phyloP scores from a whole-genome alignment of 2,329 filamentous ascomycete species.

The Calonectria hawksworthii region DNA sequence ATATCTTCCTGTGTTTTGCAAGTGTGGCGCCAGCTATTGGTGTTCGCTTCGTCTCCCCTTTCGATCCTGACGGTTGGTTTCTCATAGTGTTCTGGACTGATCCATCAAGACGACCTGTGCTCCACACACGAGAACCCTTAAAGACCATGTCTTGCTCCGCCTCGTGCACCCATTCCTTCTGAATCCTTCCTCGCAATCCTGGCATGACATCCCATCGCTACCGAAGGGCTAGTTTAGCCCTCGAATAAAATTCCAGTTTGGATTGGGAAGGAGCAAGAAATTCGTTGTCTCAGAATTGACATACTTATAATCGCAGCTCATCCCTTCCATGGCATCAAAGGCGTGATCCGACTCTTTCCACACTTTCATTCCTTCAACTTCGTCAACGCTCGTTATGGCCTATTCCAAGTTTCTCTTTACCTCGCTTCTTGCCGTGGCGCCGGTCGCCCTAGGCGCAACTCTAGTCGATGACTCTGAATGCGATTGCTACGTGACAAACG shows the following conservation, averaged over 20 bases:
- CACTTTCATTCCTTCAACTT: constrained; percentile 7
- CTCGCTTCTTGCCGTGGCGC: constrained; percentile 40
- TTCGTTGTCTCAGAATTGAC: not conserved
- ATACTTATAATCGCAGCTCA: constrained; percentile 2
- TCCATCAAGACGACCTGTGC: not conserved
- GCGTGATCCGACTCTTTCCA: constrained; percentile 9
- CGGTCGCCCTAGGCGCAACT: constrained; percentile 32
- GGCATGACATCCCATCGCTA: not conserved
- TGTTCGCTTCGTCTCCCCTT: constrained; percentile 7
- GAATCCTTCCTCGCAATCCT: constrained; percentile 2
- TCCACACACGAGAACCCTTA: not conserved
- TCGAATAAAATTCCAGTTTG: not conserved
- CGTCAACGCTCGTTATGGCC: constrained; percentile 34
- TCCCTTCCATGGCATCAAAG: constrained; percentile 14
- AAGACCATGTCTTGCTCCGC: constrained; percentile 6
- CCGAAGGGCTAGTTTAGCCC: not conserved
- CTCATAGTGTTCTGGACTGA: not conserved
- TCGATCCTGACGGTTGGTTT: constrained; percentile 4
- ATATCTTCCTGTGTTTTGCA: not conserved
- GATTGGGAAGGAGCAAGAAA: constrained; percentile 9
- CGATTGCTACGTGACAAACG: constrained; percentile 49
- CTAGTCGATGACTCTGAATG: constrained; percentile 41
- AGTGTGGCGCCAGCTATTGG: constrained; percentile 15
- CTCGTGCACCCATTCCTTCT: not conserved
- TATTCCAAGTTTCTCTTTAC: constrained; percentile 36